Evolutionary conservation across 495 filamentous ascomycete genomes (phyloP).

Genomic region (Hypomontagnella submonticulosa): DNA sequence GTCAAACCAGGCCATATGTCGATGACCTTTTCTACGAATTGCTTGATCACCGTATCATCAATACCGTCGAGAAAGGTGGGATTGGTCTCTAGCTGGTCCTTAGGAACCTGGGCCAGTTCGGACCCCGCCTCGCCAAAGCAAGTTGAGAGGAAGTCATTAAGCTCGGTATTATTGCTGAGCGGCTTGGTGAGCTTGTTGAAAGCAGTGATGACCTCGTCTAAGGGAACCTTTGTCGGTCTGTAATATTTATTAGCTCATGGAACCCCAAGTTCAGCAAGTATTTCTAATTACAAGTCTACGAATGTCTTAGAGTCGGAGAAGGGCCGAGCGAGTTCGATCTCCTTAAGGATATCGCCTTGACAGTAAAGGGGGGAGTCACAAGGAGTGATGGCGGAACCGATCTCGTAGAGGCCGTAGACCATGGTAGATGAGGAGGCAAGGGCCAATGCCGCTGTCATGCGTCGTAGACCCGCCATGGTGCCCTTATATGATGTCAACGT

Average conservation of each 20-base stretch:
- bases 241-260: conserved; percentile 14
- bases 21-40: conserved; percentile 61
- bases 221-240: conserved; percentile 58
- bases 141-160: conserved; percentile 55
- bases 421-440: conserved; percentile 30
- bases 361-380: conserved; percentile 64
- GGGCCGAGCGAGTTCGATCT: conserved; percentile 59
- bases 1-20: conserved; percentile 64
- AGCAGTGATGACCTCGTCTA: conserved; percentile 58
- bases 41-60: conserved; percentile 55
- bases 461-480: conserved; percentile 29
- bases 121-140: conserved; percentile 61
- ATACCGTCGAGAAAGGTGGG: conserved; percentile 57
- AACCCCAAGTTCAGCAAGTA: neutral
- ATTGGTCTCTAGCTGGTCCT: conserved; percentile 52
- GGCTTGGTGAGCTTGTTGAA: conserved; percentile 57
- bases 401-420: conserved; percentile 54
- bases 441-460: conserved; percentile 40
- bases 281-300: conserved; percentile 60
- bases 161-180: conserved; percentile 60
- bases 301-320: conserved; percentile 65
- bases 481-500: conserved; percentile 16
- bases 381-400: conserved; percentile 58
- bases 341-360: conserved; percentile 58
- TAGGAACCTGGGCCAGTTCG: conserved; percentile 58